A percentile compares a stretch with the other conserved stretches of the same genome.
These are phyloP conservation scores for Graphiopsis chlorocephala DNA, from an alignment of 2,329 filamentous ascomycete species.

Conservation along the genomic window DNA sequence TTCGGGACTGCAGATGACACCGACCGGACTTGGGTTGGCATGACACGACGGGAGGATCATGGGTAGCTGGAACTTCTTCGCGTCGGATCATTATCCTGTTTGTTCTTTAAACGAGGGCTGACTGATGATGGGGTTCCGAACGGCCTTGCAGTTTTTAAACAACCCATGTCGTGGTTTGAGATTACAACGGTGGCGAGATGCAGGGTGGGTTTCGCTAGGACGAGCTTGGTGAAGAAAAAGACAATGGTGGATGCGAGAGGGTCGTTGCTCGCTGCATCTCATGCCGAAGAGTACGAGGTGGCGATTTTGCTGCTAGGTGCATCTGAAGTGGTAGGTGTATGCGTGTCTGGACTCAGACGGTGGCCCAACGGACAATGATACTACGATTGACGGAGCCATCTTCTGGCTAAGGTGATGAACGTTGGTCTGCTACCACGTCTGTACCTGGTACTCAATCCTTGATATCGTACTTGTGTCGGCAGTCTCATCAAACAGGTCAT, in stretches of 20 bases:
- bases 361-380: background rate
- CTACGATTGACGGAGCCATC: background rate
- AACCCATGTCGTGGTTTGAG: background rate
- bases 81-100: background rate
- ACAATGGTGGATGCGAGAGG: background rate
- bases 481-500: background rate
- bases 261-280: background rate
- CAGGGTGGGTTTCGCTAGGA: background rate
- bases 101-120: background rate
- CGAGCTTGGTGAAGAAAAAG: background rate
- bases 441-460: background rate
- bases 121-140: background rate
- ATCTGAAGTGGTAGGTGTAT: background rate
- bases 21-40: background rate
- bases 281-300: background rate
- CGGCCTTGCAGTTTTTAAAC: background rate
- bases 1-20: background rate
- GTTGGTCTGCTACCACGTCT: background rate
- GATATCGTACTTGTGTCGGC: background rate
- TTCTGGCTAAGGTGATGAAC: background rate
- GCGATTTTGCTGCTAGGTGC: background rate
- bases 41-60: background rate
- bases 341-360: background rate
- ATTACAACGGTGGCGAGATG: background rate
- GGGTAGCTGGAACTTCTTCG: background rate